phyloP scores from a whole-genome alignment of 2,329 filamentous ascomycete species.

The Stemphylium lycopersici region DNA sequence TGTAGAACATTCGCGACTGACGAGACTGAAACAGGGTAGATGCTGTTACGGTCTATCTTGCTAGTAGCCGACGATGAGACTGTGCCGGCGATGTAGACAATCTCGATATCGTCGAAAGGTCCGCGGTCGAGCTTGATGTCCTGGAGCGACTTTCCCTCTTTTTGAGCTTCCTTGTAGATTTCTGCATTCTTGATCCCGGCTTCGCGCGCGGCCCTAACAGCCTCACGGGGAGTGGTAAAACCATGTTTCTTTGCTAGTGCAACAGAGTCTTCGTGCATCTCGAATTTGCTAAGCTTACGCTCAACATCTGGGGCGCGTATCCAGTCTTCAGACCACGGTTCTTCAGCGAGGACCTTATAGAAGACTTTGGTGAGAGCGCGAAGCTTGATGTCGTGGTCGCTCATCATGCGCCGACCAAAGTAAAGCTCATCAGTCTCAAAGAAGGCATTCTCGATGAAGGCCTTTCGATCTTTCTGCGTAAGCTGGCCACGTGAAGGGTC shows the following conservation, averaged over 20 bases:
- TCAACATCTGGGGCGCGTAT: conserved; percentile 47
- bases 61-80: conserved; percentile 46
- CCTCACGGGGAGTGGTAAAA: conserved; percentile 39
- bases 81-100: conserved; percentile 48
- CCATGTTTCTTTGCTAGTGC: conserved; percentile 39
- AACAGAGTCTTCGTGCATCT: conserved; percentile 45
- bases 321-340: conserved; percentile 48
- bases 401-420: conserved; percentile 36
- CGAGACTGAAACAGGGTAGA: conserved; percentile 44
- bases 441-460: conserved; percentile 42
- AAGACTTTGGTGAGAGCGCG: conserved; percentile 48
- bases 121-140: conserved; percentile 34
- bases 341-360: conserved; percentile 46
- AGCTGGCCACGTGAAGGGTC: conserved; percentile 35
- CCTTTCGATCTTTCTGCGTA: conserved; percentile 42
- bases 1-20: conserved; percentile 43
- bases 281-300: conserved; percentile 47
- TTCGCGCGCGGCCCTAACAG: conserved; percentile 42
- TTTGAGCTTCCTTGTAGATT: conserved; percentile 16
- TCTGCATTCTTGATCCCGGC: conserved; percentile 25
- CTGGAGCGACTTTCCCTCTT: conserved; percentile 24
- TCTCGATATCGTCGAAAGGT: conserved; percentile 47
- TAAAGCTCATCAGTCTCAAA: conserved; percentile 37
- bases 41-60: conserved; percentile 40
- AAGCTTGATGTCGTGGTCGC: conserved; percentile 43